Conservation (phyloP, 371 early-diverging fungal species). For the Rhizopus arrhizus region DNA sequence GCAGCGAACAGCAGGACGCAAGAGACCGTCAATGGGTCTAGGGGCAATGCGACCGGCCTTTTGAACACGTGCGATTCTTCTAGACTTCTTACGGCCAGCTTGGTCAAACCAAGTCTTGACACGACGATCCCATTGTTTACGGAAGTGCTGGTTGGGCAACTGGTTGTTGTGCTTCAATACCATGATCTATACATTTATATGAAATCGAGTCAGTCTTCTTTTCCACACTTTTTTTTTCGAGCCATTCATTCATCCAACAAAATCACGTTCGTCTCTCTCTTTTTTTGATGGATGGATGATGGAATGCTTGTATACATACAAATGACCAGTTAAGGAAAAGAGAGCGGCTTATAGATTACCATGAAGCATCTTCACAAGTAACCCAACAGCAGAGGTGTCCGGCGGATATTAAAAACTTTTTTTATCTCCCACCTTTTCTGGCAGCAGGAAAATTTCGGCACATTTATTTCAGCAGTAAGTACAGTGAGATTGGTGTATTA, state of each 20-base stretch:
- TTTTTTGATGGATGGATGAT: slow-evolving; percentile 14
- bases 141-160: slow-evolving; percentile 98
- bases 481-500: background rate
- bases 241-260: background rate
- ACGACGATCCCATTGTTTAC: slow-evolving; percentile 98
- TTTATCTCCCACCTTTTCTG: background rate
- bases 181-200: slow-evolving; percentile 35
- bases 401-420: slow-evolving; percentile 15
- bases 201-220: background rate
- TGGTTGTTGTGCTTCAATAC: slow-evolving; percentile 98
- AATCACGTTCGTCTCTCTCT: slow-evolving; percentile 2
- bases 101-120: slow-evolving; percentile 99
- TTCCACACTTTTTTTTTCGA: background rate
- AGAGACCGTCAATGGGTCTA: slow-evolving; percentile 95
- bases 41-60: slow-evolving; percentile 98
- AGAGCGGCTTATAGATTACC: slow-evolving; percentile 31
- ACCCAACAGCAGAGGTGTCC: slow-evolving; percentile 14
- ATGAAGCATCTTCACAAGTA: slow-evolving; percentile 19
- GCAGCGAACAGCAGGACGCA: slow-evolving; percentile 98
- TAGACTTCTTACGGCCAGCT: slow-evolving; percentile 92
- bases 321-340: slow-evolving; percentile 47
- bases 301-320: slow-evolving; percentile 38
- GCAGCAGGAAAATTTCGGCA: background rate
- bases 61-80: slow-evolving; percentile 86
- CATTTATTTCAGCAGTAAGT: background rate